These are phyloP conservation scores for Fraxinus nigra DNA, from an alignment of 305 asterid species.

Conservation along the genomic window DNA sequence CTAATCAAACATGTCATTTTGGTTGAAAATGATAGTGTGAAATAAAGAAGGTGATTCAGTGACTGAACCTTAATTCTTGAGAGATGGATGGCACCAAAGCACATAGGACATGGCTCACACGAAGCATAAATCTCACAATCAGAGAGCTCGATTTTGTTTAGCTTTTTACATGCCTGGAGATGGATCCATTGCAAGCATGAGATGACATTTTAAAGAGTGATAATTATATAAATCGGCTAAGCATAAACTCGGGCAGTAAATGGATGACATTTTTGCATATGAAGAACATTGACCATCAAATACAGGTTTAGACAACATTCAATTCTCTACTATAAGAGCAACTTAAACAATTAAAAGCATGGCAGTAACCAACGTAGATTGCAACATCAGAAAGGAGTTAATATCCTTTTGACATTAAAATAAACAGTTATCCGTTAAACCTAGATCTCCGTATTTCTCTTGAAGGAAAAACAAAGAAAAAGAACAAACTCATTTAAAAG, in stretches of 20 bases:
- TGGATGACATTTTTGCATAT: neutral
- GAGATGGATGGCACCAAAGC: conserved; percentile 97
- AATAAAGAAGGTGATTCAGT: neutral
- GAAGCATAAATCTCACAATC: conserved; percentile 97
- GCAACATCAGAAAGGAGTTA: neutral
- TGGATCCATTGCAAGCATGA: conserved; percentile 12
- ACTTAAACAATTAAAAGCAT: neutral
- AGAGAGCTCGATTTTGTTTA: conserved; percentile 79
- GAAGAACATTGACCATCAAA: neutral
- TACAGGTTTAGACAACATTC: neutral
- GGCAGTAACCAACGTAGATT: neutral
- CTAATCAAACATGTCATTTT: neutral
- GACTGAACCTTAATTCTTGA: conserved; percentile 72
- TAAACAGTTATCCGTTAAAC: neutral
- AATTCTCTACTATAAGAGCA: neutral
- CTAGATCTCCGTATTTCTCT: neutral
- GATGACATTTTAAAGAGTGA: neutral
- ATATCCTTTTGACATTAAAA: neutral
- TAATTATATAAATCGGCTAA: neutral
- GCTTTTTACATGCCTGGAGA: conserved; percentile 91
- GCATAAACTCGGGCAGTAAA: neutral
- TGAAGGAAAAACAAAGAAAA: neutral
- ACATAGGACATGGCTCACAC: conserved; percentile 99
- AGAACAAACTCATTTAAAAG: neutral
- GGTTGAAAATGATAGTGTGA: neutral